Conservation (phyloP, 148 eudicot species). For the Amaranthus cruentus region DNA sequence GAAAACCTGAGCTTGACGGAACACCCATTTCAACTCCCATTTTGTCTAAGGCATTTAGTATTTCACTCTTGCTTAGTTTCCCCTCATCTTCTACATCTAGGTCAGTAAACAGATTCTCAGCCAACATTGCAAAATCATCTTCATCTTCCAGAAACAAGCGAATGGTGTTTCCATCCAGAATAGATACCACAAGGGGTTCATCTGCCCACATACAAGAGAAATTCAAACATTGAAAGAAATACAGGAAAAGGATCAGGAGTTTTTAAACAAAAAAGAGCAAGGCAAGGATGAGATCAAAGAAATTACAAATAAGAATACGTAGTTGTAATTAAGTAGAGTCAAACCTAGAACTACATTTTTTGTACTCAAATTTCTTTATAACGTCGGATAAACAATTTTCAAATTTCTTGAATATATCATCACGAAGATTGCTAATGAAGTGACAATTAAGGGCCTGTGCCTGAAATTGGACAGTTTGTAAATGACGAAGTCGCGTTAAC, state of each 20-base stretch:
- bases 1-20: slow-evolving; percentile 66
- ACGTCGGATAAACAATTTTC: background rate
- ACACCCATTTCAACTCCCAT: slow-evolving; percentile 74
- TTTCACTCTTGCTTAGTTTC: slow-evolving; percentile 56
- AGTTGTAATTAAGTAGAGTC: background rate
- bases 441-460: background rate
- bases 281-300: background rate
- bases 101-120: slow-evolving; percentile 69
- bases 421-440: background rate
- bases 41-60: slow-evolving; percentile 46
- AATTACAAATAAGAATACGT: background rate
- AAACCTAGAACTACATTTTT: background rate
- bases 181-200: slow-evolving; percentile 55
- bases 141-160: slow-evolving; percentile 57
- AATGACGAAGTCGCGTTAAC: too few species aligned
- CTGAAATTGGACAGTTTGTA: too few species aligned
- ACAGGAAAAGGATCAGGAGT: background rate
- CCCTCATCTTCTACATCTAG: slow-evolving; percentile 57
- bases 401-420: background rate
- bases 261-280: background rate
- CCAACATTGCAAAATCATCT: slow-evolving; percentile 76
- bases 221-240: background rate
- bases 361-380: background rate
- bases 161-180: slow-evolving; percentile 55
- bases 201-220: slow-evolving; percentile 32